Evolutionary conservation across 2,329 filamentous ascomycete species (phyloP).

Genomic region (Hypomyces perniciosus): DNA sequence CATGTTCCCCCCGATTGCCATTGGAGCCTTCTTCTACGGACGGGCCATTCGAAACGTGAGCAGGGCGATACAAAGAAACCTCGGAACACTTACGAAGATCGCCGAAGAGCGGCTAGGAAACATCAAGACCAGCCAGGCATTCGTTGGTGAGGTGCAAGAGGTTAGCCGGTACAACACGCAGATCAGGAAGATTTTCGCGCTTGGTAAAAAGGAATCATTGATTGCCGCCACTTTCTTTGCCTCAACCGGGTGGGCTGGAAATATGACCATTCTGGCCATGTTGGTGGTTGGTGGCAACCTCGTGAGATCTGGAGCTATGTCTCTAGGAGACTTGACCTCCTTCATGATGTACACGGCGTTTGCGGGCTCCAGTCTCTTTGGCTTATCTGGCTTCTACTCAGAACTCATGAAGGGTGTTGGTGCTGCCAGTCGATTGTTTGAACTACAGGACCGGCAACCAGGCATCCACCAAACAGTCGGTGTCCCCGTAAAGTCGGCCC

Average conservation of each 20-base stretch:
- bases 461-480: conserved; percentile 85
- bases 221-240: conserved; percentile 87
- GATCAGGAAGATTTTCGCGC: conserved; percentile 82
- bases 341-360: conserved; percentile 99
- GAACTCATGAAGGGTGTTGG: conserved; percentile 99
- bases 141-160: conserved; percentile 88
- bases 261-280: conserved; percentile 90
- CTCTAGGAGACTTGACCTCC: conserved; percentile 84
- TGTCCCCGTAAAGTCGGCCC: conserved; percentile 69
- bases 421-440: conserved; percentile 91
- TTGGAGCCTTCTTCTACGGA: conserved; percentile 89
- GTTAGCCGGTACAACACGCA: conserved; percentile 87
- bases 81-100: conserved; percentile 91
- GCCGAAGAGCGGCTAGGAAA: conserved; percentile 97
- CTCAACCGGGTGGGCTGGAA: conserved; percentile 84
- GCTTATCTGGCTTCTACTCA: conserved; percentile 91
- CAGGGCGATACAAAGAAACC: conserved; percentile 85
- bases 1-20: conserved; percentile 84
- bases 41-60: conserved; percentile 83
- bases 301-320: conserved; percentile 80
- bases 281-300: conserved; percentile 87
- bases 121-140: conserved; percentile 92
- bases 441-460: conserved; percentile 84
- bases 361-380: conserved; percentile 79
- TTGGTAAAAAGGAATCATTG: conserved; percentile 81